phyloP scores from a whole-genome alignment of 2,329 filamentous ascomycete species.

The Colletotrichum somersetense region DNA sequence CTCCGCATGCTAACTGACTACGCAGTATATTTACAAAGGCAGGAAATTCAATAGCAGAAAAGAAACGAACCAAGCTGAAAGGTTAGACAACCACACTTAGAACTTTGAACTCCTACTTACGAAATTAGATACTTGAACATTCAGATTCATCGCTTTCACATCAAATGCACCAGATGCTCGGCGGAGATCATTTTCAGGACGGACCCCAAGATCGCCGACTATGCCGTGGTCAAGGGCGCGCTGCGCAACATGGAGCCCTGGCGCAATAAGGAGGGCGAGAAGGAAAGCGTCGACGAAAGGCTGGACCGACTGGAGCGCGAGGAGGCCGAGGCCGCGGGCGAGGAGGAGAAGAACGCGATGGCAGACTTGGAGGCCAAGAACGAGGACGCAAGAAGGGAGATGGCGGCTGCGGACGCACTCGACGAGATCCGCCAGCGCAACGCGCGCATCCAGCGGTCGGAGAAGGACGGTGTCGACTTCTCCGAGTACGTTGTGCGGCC shows the following conservation, averaged over 20 bases:
- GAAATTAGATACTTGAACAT: constrained; percentile 78
- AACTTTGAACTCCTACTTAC: no score
- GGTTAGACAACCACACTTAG: constrained; percentile 47
- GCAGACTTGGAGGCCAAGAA: constrained; percentile 95
- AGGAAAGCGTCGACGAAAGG: constrained; percentile 88
- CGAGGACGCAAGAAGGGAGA: constrained; percentile 90
- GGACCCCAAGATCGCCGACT: constrained; percentile 95
- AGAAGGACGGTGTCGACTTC: constrained; percentile 75
- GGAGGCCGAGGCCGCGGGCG: constrained; percentile 72
- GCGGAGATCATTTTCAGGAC: constrained; percentile 89
- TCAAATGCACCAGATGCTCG: constrained; percentile 80
- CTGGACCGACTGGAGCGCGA: constrained; percentile 86
- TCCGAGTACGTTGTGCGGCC: constrained; percentile 64
- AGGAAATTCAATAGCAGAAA: constrained; percentile 97
- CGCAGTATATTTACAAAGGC: constrained; percentile 84
- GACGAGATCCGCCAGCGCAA: constrained; percentile 96
- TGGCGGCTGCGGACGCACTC: constrained; percentile 94
- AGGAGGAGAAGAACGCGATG: constrained; percentile 89
- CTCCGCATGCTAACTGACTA: background rate
- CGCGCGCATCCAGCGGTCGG: constrained; percentile 83
- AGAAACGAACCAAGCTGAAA: constrained; percentile 87
- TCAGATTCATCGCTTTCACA: constrained; percentile 87
- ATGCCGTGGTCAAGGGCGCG: constrained; percentile 82
- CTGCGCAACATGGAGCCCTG: constrained; percentile 95
- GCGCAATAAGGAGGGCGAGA: constrained; percentile 72